These are phyloP conservation scores for Pseudocercospora macadamiae DNA, from an alignment of 2,329 filamentous ascomycete species.

Conservation along the genomic window DNA sequence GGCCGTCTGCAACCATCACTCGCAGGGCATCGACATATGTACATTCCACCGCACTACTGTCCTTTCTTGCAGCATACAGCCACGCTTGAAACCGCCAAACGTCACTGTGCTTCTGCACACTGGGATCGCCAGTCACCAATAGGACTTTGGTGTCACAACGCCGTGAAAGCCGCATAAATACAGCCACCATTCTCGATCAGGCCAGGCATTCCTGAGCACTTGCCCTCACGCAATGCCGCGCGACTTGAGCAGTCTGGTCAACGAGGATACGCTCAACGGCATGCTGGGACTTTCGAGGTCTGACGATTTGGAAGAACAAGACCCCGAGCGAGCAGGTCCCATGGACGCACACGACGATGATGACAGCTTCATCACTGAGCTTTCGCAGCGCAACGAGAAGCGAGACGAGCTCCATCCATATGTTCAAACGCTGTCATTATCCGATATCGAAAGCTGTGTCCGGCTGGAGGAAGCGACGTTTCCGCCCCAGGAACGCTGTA, in stretches of 20 bases:
- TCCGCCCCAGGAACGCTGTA: slow-evolving; percentile 60
- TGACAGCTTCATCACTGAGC: slow-evolving; percentile 20
- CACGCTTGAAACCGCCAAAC: slow-evolving; percentile 9
- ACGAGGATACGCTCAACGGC: slow-evolving; percentile 36
- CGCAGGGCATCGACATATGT: neutral
- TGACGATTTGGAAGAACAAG: slow-evolving; percentile 14
- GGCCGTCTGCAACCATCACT: neutral
- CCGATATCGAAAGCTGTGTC: slow-evolving; percentile 66
- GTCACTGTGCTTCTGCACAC: slow-evolving; percentile 7
- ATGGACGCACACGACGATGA: slow-evolving; percentile 15
- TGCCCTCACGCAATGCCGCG: slow-evolving; percentile 43
- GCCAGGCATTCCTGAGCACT: neutral
- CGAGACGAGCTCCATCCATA: slow-evolving; percentile 69
- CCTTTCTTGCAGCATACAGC: neutral
- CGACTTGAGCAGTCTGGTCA: slow-evolving; percentile 39
- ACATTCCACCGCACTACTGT: neutral
- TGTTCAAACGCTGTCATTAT: slow-evolving; percentile 70
- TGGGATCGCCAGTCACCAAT: neutral
- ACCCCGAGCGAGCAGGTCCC: slow-evolving; percentile 1
- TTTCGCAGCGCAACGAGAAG: slow-evolving; percentile 28
- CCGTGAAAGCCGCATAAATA: slow-evolving; percentile 7
- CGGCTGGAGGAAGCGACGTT: slow-evolving; percentile 62
- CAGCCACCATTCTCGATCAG: slow-evolving; percentile 6
- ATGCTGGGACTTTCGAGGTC: slow-evolving; percentile 44
- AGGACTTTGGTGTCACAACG: slow-evolving; percentile 5